phyloP scores from a whole-genome alignment of 257 asterid species.

The Henckelia pumila region DNA sequence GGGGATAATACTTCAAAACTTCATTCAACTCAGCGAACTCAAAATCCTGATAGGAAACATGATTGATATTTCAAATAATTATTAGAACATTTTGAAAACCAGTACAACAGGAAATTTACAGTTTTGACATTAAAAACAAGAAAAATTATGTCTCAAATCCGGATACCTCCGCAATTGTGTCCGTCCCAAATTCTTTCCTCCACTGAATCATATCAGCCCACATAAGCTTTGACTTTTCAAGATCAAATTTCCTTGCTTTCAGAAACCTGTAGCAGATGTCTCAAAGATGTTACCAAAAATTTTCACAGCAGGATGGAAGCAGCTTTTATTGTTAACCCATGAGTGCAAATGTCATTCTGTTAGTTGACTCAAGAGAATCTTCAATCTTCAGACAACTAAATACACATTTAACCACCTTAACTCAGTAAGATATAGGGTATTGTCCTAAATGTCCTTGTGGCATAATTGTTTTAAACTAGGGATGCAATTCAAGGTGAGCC shows the following conservation, averaged over 20 bases:
- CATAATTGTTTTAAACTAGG: slow-evolving; percentile 3
- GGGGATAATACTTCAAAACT: slow-evolving; percentile 72
- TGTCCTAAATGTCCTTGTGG: background rate
- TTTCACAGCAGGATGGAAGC: background rate
- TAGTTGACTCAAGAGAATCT: background rate
- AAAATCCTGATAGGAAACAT: slow-evolving; percentile 53
- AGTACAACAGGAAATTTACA: slow-evolving; percentile 11
- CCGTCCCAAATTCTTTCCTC: slow-evolving; percentile 78
- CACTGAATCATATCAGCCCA: slow-evolving; percentile 92
- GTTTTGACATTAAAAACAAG: background rate
- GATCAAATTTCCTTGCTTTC: slow-evolving; percentile 80
- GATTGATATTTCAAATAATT: slow-evolving; percentile 1
- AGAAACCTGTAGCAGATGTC: slow-evolving; percentile 51
- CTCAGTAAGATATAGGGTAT: slow-evolving; percentile 5
- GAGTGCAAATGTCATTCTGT: background rate
- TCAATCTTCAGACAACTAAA: background rate
- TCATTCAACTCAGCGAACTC: slow-evolving; percentile 70
- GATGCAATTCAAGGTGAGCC: background rate
- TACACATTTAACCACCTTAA: slow-evolving; percentile 2
- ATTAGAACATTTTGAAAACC: slow-evolving; percentile 17
- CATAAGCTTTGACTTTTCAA: slow-evolving; percentile 75
- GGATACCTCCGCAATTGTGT: slow-evolving; percentile 60
- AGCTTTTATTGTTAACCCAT: background rate
- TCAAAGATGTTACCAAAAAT: slow-evolving; percentile 18
- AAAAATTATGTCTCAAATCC: slow-evolving; percentile 1